Percentiles rank a stretch among this genome's conserved stretches.
phyloP scores from a whole-genome alignment of 768 basidiomycete species.

The Psilocybe subaeruginosa region DNA sequence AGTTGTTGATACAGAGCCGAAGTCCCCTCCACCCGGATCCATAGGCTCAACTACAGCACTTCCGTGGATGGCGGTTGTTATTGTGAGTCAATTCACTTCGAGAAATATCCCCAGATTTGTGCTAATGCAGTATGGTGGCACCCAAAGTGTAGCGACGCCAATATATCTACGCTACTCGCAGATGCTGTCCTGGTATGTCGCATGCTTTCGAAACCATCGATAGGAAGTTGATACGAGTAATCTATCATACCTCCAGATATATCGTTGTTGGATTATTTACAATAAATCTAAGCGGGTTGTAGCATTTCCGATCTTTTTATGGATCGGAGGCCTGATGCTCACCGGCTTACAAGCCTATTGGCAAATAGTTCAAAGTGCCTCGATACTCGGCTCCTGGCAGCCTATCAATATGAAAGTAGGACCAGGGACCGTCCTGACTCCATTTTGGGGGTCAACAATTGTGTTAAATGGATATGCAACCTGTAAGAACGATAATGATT shows the following conservation, averaged over 20 bases:
- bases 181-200: conserved; percentile 3
- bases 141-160: not conserved
- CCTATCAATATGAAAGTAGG: conserved; percentile 18
- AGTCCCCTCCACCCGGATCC: not conserved
- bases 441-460: conserved; percentile 19
- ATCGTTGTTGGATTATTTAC: conserved; percentile 13
- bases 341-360: conserved; percentile 11
- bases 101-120: no score
- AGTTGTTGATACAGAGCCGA: not conserved
- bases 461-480: conserved; percentile 18
- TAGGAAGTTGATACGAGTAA: not conserved
- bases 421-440: conserved; percentile 18
- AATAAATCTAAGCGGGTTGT: not conserved
- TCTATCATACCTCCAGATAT: conserved; percentile 2
- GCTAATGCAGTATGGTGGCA: not conserved
- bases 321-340: conserved; percentile 11
- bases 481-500: not conserved
- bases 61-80: conserved; percentile 12
- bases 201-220: not conserved
- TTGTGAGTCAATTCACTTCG: conserved; percentile 1
- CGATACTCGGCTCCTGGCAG: conserved; percentile 4
- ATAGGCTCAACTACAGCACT: conserved; percentile 1
- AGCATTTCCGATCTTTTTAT: conserved; percentile 7
- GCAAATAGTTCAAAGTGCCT: conserved; percentile 13
- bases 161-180: conserved; percentile 7